Evolutionary conservation across 176 grass and related monocot species (phyloP).

Genomic region (Hyparrhenia diplandra): DNA sequence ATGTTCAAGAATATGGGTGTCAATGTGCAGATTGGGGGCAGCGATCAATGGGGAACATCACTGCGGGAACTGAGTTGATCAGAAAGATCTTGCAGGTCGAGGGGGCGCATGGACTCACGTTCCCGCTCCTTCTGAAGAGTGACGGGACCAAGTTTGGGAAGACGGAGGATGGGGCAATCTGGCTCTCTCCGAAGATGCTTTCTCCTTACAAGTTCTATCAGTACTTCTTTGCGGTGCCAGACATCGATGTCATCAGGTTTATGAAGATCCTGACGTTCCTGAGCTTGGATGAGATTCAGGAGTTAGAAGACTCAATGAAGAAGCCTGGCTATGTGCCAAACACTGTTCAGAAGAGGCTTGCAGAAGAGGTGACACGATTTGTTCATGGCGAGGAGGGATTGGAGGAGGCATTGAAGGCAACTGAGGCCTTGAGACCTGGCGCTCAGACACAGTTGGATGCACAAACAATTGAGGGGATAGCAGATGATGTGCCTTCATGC

Average conservation of each 20-base stretch:
- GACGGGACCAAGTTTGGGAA: slow-evolving; percentile 93
- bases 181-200: slow-evolving; percentile 70
- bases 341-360: slow-evolving; percentile 68
- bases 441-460: slow-evolving; percentile 66
- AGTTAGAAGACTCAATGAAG: slow-evolving; percentile 76
- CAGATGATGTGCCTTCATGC: slow-evolving; percentile 78
- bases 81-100: slow-evolving; percentile 91
- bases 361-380: slow-evolving; percentile 89
- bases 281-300: slow-evolving; percentile 76
- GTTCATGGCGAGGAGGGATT: slow-evolving; percentile 88
- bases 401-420: slow-evolving; percentile 50
- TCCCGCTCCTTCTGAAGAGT: slow-evolving; percentile 84
- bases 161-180: slow-evolving; percentile 81
- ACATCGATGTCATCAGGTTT: slow-evolving; percentile 79
- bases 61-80: slow-evolving; percentile 73
- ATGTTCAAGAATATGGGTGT: slow-evolving; percentile 85
- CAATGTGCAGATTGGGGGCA: slow-evolving; percentile 96
- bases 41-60: slow-evolving; percentile 97
- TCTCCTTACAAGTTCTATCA: slow-evolving; percentile 91
- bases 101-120: slow-evolving; percentile 77
- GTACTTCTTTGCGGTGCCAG: slow-evolving; percentile 76
- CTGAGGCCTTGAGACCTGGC: slow-evolving; percentile 64
- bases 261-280: slow-evolving; percentile 79
- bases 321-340: slow-evolving; percentile 72
- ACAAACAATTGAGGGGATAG: slow-evolving; percentile 78